These are phyloP conservation scores for Rhodotorula kratochvilovae DNA, from an alignment of 768 basidiomycete genomes.

Conservation along the genomic window DNA sequence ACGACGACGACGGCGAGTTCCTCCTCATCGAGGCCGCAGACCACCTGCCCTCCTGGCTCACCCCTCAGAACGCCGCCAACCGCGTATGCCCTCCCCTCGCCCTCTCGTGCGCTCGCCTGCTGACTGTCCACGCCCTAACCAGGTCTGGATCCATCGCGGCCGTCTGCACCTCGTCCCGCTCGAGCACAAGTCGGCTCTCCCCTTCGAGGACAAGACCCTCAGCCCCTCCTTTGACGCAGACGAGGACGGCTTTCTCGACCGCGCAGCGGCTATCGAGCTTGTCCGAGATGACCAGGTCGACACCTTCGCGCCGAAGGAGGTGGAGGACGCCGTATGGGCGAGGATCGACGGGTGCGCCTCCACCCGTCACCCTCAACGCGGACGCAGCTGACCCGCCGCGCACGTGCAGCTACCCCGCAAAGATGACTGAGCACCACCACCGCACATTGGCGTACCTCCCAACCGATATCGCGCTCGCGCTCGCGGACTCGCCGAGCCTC, in stretches of 20 bases:
- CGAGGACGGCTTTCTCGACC: slow-evolving; percentile 51
- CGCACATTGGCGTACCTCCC: slow-evolving; percentile 74
- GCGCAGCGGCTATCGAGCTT: slow-evolving; percentile 60
- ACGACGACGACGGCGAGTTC: slow-evolving; percentile 84
- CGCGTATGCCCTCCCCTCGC: slow-evolving; percentile 61
- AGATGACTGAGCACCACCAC: slow-evolving; percentile 60
- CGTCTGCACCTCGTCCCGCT: slow-evolving; percentile 83
- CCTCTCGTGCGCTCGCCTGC: too few relatives aligned
- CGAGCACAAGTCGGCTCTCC: slow-evolving; percentile 63
- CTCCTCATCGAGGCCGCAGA: slow-evolving; percentile 94
- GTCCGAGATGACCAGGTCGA: slow-evolving; percentile 57
- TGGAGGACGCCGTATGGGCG: slow-evolving; percentile 66
- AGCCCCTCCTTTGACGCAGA: slow-evolving; percentile 52
- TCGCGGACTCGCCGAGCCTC: slow-evolving; percentile 61
- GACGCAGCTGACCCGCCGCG: too few relatives aligned
- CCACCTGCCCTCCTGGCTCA: slow-evolving; percentile 79
- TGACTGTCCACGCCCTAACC: neutral
- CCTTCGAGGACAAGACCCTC: slow-evolving; percentile 36
- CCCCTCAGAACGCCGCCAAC: slow-evolving; percentile 83
- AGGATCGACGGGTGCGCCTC: slow-evolving; percentile 61
- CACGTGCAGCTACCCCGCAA: slow-evolving; percentile 24
- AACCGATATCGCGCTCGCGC: slow-evolving; percentile 67
- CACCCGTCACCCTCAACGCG: neutral
- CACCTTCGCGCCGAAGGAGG: slow-evolving; percentile 59
- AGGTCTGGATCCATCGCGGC: slow-evolving; percentile 87